phyloP scores from a whole-genome alignment of 1,284 basidiomycete genomes.

The Sanguinoderma infundibulare region DNA sequence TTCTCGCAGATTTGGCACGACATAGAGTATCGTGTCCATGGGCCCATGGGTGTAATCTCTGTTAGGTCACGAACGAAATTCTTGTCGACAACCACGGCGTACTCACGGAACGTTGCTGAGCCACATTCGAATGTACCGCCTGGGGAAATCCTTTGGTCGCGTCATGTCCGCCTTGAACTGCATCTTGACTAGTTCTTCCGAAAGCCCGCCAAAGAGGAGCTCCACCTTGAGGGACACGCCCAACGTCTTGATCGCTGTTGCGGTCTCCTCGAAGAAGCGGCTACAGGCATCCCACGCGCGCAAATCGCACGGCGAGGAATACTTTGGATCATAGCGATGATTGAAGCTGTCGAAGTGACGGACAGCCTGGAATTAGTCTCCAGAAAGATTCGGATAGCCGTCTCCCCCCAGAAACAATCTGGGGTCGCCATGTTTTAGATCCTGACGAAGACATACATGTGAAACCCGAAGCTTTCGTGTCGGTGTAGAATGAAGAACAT shows the following conservation, averaged over 20 bases:
- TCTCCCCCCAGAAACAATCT: background rate
- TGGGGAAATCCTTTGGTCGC: conserved; percentile 18
- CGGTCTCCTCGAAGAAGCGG: conserved; percentile 8
- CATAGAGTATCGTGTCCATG: conserved; percentile 35
- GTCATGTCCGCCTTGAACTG: conserved; percentile 1
- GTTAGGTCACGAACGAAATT: background rate
- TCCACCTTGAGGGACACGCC: conserved; percentile 29
- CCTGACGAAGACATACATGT: background rate
- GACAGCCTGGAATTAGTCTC: conserved; percentile 4
- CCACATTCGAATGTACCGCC: conserved; percentile 25
- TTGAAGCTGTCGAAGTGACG: conserved; percentile 5
- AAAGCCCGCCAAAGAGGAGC: conserved; percentile 17
- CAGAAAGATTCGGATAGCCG: conserved; percentile 2
- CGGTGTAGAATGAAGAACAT: background rate
- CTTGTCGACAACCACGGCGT: background rate
- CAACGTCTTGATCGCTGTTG: conserved; percentile 10
- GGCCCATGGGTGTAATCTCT: conserved; percentile 41
- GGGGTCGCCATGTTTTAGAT: conserved; percentile 5
- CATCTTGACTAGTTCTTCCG: conserved; percentile 25
- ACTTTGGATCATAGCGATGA: background rate
- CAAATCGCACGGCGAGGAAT: background rate
- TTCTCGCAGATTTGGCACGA: conserved; percentile 32
- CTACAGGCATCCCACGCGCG: conserved; percentile 7
- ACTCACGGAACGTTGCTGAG: conserved; percentile 28
- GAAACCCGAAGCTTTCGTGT: background rate